Evolutionary conservation across 805 yeast genomes (phyloP), one percentile per base, ranked within the genome.

Genomic region (Pichia pseudocactophila): DNA sequence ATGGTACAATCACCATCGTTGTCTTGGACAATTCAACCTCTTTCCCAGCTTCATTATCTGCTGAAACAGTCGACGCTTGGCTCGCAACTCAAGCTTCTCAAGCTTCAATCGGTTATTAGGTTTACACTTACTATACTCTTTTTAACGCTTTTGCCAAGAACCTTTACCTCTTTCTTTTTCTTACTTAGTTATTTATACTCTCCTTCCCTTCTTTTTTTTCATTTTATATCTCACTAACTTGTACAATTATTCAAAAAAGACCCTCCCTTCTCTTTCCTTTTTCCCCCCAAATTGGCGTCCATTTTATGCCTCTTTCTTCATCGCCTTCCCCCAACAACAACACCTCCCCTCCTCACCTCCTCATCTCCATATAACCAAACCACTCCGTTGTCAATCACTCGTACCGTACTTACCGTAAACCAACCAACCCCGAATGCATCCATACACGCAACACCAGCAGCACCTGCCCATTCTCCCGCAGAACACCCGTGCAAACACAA

Each of bases 51-150:
- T 59, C 77, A 36, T 69, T 88, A 51, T 73, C 70, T 53, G 56
- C 71, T 30, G 66, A 63, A 47, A 76, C 81, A 40, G 86, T 87
- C 44, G 50, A 60, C 37, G 44, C 56, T n/a, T 83, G 92, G 92
- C 61, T 74, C 47, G 53, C 59, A 42, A 58, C 63, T 34, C 42
- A 71, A 33, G 86, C 82, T 46, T 69, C 84, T 35, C 52, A 66
- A 48, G 74, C 72, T 11, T 16, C 42, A 6, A 34, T 42, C 28
- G 36, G 30, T 18, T 7, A 7, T 16, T 3, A 2, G 30, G 3
- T 22, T 12, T 19, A 10, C 18, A 17, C 17, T 7, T 28, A 28
- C 13, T 10, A 4, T 28, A 28, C 31, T 12, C 11, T 26, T 9
- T 26, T 26, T 26, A 8, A 12, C 15, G 6, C 11, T 28, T 7